Evolutionary conservation across 1,284 basidiomycete species (phyloP), one percentile per base, ranked within the genome.

Genomic region (Coniophora puteana): DNA sequence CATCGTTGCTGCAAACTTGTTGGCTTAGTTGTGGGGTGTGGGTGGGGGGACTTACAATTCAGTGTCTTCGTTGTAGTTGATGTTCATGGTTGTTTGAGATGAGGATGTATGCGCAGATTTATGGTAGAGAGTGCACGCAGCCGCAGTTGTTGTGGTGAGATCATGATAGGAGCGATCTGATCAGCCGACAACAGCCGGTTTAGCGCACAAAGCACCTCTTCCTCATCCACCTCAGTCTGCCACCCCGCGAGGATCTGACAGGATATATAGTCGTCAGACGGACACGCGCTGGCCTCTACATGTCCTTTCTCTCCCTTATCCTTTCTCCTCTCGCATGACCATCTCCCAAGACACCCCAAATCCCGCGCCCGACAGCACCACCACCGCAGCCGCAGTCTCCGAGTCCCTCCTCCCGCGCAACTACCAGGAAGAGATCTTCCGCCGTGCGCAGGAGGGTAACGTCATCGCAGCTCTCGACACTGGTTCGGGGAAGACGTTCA

Each of bases 1-100:
- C 89, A 58, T 94, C 93, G 65, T 96, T 94, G 65, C 92, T 94
- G 59, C 23, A 25, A 21, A 40, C 37, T 33, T 24, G 29, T 27
- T 45, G 39, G 26, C 40, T 27, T 37, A n/a, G 32, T 36, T 20
- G 10, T 29, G 20, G 33, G 13, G 27, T 28, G 37, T 44, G 10
- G 13, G 10, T 14, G 18, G 27, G 23, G 16, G 41, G 23, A 64
- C 87, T 65, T 59, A 92, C 91, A 93, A 94, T 74, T 94, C 92
- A 1, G 92, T 93, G 61, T 95, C 92, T 68, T 93, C 86, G 72
- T 92, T 76, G 7, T 85, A 75, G 59, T 93, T 89, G 38, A 83
- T 58, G 11, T 80, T 65, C 83, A 85, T 84, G 46, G 39, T 55
- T 20, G 36, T 12, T 14, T 38, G n/a, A 38, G 20, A 35, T 36